Evolutionary conservation across 1,284 basidiomycete species (phyloP).

Genomic region (Coniferiporia weirii): DNA sequence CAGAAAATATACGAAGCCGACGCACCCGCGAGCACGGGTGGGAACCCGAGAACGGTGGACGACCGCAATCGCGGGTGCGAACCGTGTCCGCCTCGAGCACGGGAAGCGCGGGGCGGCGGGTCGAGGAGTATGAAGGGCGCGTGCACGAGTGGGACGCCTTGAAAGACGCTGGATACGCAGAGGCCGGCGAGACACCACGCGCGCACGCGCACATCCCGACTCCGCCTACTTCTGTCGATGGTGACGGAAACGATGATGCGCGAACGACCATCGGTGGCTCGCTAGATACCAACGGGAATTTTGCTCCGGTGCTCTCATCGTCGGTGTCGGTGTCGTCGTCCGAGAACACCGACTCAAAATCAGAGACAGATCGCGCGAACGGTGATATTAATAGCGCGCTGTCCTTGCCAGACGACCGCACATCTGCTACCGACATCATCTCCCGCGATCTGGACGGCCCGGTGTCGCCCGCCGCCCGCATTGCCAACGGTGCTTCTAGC

Average conservation of each 20-base stretch:
- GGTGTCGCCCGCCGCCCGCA: not conserved
- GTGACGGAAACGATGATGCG: not conserved
- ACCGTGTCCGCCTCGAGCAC: not conserved
- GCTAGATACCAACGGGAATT: not conserved
- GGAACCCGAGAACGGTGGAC: not conserved
- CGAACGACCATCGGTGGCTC: not conserved
- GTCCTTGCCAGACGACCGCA: not conserved
- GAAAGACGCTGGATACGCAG: not conserved
- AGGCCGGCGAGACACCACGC: not conserved
- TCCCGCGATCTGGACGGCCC: not conserved
- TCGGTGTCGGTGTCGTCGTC: not conserved
- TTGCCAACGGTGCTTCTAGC: not conserved
- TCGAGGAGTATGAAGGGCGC: not conserved
- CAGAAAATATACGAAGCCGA: not conserved
- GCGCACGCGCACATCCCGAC: slow-evolving; percentile 12
- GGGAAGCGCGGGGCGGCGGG: not conserved
- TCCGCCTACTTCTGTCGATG: slow-evolving; percentile 16
- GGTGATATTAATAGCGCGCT: not conserved
- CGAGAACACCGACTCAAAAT: not conserved
- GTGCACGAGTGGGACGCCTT: not conserved
- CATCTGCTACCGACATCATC: not conserved
- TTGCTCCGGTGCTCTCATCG: not conserved
- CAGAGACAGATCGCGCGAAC: not conserved
- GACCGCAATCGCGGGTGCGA: not conserved
- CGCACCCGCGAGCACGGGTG: not conserved